Evolutionary conservation across 306 rosid species (phyloP).

Genomic region (Gastrolobium villosum): DNA sequence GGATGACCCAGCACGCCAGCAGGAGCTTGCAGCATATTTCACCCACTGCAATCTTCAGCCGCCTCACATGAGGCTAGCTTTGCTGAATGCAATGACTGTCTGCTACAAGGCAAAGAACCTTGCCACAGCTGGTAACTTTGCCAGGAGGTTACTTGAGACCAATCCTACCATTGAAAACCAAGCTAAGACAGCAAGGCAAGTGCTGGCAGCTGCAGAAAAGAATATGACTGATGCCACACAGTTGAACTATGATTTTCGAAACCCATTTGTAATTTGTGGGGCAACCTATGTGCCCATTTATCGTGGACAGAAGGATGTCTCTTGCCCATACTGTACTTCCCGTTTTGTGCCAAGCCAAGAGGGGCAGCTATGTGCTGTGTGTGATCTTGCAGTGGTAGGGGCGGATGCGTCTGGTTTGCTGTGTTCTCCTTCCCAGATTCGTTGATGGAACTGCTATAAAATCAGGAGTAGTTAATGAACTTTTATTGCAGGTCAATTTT

Average conservation of each 20-base stretch:
- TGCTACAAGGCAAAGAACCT: conserved; percentile 90
- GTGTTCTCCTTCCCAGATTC: conserved; percentile 86
- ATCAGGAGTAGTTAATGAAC: conserved; percentile 46
- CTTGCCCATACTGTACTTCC: conserved; percentile 89
- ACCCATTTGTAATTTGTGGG: conserved; percentile 93
- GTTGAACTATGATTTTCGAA: conserved; percentile 88
- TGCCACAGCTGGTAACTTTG: conserved; percentile 85
- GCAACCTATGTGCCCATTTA: conserved; percentile 90
- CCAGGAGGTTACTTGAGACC: conserved; percentile 88
- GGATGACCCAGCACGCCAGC: conserved; percentile 78
- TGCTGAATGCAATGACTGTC: conserved; percentile 74
- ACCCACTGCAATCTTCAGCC: conserved; percentile 93
- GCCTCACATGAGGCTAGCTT: conserved; percentile 92
- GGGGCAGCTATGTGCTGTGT: conserved; percentile 81
- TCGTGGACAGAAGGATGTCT: conserved; percentile 86
- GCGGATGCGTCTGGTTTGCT: conserved; percentile 94
- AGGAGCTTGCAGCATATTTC: conserved; percentile 96
- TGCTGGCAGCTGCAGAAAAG: conserved; percentile 91
- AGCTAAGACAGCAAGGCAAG: conserved; percentile 88
- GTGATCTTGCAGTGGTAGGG: conserved; percentile 88
- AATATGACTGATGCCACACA: conserved; percentile 77
- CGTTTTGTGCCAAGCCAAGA: conserved; percentile 88
- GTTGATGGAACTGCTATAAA: conserved; percentile 59
- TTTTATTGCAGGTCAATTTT: conserved; percentile 54
- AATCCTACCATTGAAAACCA: conserved; percentile 85